These are phyloP conservation scores for Trametes punicea DNA, from an alignment of 768 basidiomycete species.

Conservation along the genomic window DNA sequence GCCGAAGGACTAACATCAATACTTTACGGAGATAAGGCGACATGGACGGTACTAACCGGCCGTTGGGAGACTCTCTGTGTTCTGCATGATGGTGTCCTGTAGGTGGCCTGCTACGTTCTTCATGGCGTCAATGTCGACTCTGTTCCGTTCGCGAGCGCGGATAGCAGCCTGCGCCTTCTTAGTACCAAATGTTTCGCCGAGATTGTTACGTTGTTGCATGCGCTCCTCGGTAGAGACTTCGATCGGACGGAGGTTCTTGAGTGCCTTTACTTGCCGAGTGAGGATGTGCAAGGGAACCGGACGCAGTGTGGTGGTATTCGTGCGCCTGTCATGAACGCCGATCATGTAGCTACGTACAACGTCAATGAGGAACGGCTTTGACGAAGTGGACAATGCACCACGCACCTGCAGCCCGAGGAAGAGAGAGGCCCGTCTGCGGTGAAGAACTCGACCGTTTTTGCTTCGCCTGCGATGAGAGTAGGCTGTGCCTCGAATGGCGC, in stretches of 20 bases:
- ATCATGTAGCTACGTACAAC: constrained; percentile 64
- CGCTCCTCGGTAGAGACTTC: constrained; percentile 52
- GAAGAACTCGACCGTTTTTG: constrained; percentile 78
- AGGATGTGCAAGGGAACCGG: constrained; percentile 68
- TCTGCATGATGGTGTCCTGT: constrained; percentile 78
- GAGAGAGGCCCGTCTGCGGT: constrained; percentile 47
- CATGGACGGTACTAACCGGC: constrained; percentile 53
- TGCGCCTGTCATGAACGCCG: constrained; percentile 76
- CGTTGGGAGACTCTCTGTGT: constrained; percentile 65
- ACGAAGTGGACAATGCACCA: constrained; percentile 4
- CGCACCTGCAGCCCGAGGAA: constrained; percentile 67
- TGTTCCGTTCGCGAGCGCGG: constrained; percentile 81
- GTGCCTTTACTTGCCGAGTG: constrained; percentile 75
- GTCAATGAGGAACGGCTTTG: not conserved
- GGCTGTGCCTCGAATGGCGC: constrained; percentile 32
- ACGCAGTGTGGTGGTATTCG: constrained; percentile 65
- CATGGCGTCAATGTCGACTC: constrained; percentile 87
- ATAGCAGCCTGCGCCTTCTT: constrained; percentile 90
- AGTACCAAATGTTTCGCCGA: constrained; percentile 93
- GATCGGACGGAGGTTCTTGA: constrained; percentile 60
- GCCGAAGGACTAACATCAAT: constrained; percentile 9
- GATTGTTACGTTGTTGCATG: constrained; percentile 62
- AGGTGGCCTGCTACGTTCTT: constrained; percentile 77
- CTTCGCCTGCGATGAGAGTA: constrained; percentile 74
- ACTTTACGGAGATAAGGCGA: not conserved